phyloP scores from a whole-genome alignment of 805 yeast species.

The Starmerella asiatica region DNA sequence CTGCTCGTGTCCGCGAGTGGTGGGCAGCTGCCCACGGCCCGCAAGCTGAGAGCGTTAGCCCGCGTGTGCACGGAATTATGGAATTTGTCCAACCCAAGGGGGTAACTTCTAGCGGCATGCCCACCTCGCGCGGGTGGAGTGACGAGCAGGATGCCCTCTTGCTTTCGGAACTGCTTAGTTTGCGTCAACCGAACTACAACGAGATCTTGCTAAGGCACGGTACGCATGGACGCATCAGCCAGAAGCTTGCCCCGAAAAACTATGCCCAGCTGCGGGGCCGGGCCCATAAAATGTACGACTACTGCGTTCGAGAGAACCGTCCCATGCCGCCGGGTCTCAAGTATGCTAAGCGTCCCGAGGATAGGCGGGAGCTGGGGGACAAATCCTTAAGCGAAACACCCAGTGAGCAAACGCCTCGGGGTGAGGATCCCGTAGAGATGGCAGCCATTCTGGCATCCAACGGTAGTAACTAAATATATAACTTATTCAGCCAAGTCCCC shows the following conservation, averaged over 20 bases:
- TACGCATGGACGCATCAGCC: neutral
- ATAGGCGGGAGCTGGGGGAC: too few species aligned
- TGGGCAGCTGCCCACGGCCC: slow-evolving; percentile 6
- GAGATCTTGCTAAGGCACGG: slow-evolving; percentile 6
- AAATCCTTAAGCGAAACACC: neutral
- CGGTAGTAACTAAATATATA: too few species aligned
- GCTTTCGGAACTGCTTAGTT: slow-evolving; percentile 1
- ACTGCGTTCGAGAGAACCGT: slow-evolving; percentile 4
- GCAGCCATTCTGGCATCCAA: neutral
- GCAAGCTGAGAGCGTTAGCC: neutral
- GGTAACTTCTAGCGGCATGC: slow-evolving; percentile 4
- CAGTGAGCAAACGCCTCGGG: neutral
- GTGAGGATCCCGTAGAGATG: neutral
- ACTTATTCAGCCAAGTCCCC: too few species aligned
- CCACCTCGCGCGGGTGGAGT: slow-evolving; percentile 9
- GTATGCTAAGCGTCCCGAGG: slow-evolving; percentile 5
- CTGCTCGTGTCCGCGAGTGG: slow-evolving; percentile 6
- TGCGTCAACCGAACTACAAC: slow-evolving; percentile 7
- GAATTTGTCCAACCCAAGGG: slow-evolving; percentile 6
- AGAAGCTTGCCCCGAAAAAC: slow-evolving; percentile 2
- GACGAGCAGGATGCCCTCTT: slow-evolving; percentile 6
- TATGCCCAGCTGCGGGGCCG: slow-evolving; percentile 7
- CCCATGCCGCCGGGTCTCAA: slow-evolving; percentile 4
- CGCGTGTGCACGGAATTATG: neutral
- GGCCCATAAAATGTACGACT: slow-evolving; percentile 7